A percentile compares a stretch with the other conserved stretches of the same genome.
Conservation (phyloP, 2,329 filamentous ascomycete genomes). For the Elsinoe australis region DNA sequence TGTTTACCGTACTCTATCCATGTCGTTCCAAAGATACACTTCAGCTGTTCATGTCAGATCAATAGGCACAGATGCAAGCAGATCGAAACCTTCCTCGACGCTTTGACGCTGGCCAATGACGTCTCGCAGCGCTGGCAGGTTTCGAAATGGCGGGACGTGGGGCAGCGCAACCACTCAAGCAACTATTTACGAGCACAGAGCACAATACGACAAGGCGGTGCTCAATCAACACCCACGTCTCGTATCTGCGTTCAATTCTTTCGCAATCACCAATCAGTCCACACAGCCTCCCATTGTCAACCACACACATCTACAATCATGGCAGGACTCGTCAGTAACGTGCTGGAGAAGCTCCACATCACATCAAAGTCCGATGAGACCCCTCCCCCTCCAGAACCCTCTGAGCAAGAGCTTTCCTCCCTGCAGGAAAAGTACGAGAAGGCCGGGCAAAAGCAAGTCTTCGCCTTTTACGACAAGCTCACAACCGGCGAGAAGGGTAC, state of each 20-base stretch:
- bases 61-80: too few relatives aligned
- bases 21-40: too few relatives aligned
- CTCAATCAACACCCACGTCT: background rate
- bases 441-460: slow-evolving; percentile 73
- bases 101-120: slow-evolving; percentile 9
- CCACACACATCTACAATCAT: slow-evolving; percentile 3
- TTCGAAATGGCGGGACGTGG: slow-evolving; percentile 5
- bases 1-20: too few relatives aligned
- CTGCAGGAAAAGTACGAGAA: slow-evolving; percentile 66
- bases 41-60: too few relatives aligned
- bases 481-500: slow-evolving; percentile 62
- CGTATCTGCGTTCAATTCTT: slow-evolving; percentile 3
- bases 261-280: background rate
- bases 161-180: slow-evolving; percentile 12
- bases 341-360: slow-evolving; percentile 38
- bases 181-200: slow-evolving; percentile 15
- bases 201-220: background rate
- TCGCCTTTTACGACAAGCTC: slow-evolving; percentile 80
- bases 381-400: slow-evolving; percentile 46
- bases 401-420: slow-evolving; percentile 57
- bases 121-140: background rate
- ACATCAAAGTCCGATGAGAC: slow-evolving; percentile 29
- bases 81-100: too few relatives aligned
- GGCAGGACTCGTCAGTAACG: slow-evolving; percentile 28
- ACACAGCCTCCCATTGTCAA: background rate